A percentile compares a stretch with the other conserved stretches of the same genome.
Conservation (phyloP, 2,329 filamentous ascomycete genomes). For the Cladosporium sp. region DNA sequence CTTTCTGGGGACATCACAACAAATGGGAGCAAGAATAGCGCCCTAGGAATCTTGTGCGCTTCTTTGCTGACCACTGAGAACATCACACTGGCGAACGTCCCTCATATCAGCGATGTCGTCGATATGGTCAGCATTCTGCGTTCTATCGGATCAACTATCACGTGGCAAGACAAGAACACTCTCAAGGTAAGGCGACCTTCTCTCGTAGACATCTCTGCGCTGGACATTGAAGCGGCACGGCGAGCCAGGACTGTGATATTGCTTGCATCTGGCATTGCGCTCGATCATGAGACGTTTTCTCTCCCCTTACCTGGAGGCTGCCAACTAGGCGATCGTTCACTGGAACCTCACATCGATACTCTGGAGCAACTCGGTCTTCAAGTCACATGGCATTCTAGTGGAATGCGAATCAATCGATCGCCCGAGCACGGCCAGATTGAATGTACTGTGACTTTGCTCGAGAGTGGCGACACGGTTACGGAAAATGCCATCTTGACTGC, state of each 20-base stretch:
- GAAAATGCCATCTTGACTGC: constrained; percentile 1
- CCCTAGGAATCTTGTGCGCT: not conserved
- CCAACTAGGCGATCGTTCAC: not conserved
- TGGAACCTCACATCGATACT: constrained; percentile 1
- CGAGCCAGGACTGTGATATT: not conserved
- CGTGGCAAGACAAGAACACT: not conserved
- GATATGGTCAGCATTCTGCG: constrained; percentile 1
- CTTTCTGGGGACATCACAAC: not conserved
- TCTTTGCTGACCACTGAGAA: not conserved
- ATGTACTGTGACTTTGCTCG: not conserved
- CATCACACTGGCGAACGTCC: not conserved
- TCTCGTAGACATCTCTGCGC: not conserved
- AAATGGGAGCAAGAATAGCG: constrained; percentile 8
- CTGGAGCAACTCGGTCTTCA: not conserved
- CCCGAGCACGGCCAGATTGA: not conserved
- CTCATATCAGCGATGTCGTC: constrained; percentile 1
- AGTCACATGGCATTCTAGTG: not conserved
- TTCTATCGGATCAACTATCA: not conserved
- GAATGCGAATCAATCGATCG: not conserved
- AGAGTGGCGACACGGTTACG: constrained; percentile 3
- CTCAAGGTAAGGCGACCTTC: not conserved
- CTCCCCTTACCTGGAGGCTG: not conserved
- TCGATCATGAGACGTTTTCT: not conserved
- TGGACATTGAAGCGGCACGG: not conserved
- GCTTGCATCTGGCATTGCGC: not conserved